These are phyloP conservation scores for Myxozyma udenii DNA, from an alignment of 805 yeast species.

Conservation along the genomic window DNA sequence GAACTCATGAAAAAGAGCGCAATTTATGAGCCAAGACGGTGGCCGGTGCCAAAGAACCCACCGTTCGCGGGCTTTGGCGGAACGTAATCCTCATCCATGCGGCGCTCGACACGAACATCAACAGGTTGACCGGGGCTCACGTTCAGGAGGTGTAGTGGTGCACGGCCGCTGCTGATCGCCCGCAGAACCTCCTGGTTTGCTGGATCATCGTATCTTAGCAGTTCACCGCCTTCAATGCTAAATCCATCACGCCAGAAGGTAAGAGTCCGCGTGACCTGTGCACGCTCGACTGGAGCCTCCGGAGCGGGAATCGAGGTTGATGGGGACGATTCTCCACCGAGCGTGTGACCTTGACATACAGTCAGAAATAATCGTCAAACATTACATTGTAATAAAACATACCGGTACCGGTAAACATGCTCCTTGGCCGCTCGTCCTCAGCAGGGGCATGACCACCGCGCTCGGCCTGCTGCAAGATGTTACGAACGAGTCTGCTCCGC, in stretches of 20 bases:
- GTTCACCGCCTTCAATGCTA: constrained; percentile 86
- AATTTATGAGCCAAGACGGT: constrained; percentile 69
- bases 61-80: constrained; percentile 58
- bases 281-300: constrained; percentile 31
- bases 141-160: constrained; percentile 77
- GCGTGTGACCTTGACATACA: constrained; percentile 22
- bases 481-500: constrained; percentile 35
- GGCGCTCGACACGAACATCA: constrained; percentile 79
- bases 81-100: constrained; percentile 72
- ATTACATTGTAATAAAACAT: background rate
- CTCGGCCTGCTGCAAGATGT: constrained; percentile 40
- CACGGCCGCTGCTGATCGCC: constrained; percentile 84
- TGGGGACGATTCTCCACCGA: constrained; percentile 11
- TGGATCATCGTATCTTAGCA: constrained; percentile 88
- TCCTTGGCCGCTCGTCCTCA: constrained; percentile 4
- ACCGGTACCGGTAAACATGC: constrained; percentile 16
- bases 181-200: constrained; percentile 72
- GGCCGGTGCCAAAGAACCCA: constrained; percentile 78
- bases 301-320: constrained; percentile 46
- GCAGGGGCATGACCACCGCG: constrained; percentile 16
- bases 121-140: constrained; percentile 91
- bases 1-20: too few species aligned
- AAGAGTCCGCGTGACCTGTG: constrained; percentile 68
- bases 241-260: constrained; percentile 97
- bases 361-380: background rate